A percentile compares a stretch with the other conserved stretches of the same genome.
These are phyloP conservation scores for Ceratocystis harringtonii DNA, from an alignment of 2,329 filamentous ascomycete species.

Conservation along the genomic window DNA sequence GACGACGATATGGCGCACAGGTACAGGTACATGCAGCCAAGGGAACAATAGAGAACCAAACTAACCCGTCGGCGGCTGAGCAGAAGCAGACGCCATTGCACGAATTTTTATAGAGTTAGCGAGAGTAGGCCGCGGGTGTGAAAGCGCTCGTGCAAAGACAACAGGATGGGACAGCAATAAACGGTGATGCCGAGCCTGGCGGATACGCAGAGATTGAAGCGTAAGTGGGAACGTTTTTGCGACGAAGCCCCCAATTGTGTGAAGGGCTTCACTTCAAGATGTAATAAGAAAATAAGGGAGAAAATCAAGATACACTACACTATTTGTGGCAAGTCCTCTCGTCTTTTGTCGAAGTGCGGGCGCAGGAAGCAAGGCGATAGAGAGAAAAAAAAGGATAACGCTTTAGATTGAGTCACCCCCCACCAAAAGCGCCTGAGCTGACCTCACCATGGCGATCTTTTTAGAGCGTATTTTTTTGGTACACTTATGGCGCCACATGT, in stretches of 20 bases:
- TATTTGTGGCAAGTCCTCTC: neutral
- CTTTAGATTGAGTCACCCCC: constrained; percentile 8
- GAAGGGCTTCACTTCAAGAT: constrained; percentile 11
- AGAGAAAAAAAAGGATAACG: neutral
- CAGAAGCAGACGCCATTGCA: constrained; percentile 15
- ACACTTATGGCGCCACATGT: neutral
- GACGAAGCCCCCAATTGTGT: constrained; percentile 13
- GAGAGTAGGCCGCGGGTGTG: neutral
- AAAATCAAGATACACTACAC: neutral
- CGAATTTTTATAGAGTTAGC: neutral
- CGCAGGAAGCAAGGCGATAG: neutral
- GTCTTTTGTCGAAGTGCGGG: neutral
- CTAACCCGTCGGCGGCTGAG: constrained; percentile 13
- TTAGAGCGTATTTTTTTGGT: constrained; percentile 1
- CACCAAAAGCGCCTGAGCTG: neutral
- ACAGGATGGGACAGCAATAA: neutral
- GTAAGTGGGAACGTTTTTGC: constrained; percentile 17
- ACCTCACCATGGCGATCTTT: neutral
- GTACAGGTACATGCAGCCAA: neutral
- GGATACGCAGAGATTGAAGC: constrained; percentile 15
- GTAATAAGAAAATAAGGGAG: neutral
- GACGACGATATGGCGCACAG: neutral
- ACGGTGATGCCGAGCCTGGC: constrained; percentile 11
- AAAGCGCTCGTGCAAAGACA: constrained; percentile 6
- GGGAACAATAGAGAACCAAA: neutral